Percentiles rank a stretch among this genome's conserved stretches.
Conservation (phyloP, 2,329 filamentous ascomycete genomes). For the Cordyceps pruinosa region DNA sequence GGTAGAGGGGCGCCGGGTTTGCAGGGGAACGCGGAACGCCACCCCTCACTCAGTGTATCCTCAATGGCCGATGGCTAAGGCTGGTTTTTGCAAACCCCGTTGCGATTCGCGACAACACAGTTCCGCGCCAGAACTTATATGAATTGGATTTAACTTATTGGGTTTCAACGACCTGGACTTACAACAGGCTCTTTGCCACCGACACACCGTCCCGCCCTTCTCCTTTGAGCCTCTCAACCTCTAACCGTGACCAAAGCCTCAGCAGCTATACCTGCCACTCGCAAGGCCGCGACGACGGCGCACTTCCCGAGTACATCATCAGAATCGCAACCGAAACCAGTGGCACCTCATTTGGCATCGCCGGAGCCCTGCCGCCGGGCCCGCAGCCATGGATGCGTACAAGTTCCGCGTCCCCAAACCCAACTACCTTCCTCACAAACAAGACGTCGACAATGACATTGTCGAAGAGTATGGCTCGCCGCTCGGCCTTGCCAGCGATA, state of each 20-base stretch:
- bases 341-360: background rate
- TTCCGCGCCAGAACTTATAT: too few relatives aligned
- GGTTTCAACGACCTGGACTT: background rate
- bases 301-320: background rate
- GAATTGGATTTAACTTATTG: background rate
- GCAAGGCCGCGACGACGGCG: background rate
- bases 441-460: conserved; percentile 45
- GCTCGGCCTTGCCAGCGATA: conserved; percentile 43
- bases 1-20: too few relatives aligned
- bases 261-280: background rate
- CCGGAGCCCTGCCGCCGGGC: background rate
- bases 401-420: conserved; percentile 49
- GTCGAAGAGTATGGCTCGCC: conserved; percentile 46
- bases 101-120: background rate
- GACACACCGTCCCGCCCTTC: background rate
- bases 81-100: background rate
- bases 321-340: background rate
- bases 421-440: conserved; percentile 52
- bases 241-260: background rate
- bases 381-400: conserved; percentile 40
- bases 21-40: too few relatives aligned
- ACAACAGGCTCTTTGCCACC: background rate
- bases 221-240: background rate
- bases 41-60: too few relatives aligned
- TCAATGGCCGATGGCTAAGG: too few relatives aligned